These are phyloP conservation scores for Citrus medica DNA, from an alignment of 345 rosid species.

Conservation along the genomic window DNA sequence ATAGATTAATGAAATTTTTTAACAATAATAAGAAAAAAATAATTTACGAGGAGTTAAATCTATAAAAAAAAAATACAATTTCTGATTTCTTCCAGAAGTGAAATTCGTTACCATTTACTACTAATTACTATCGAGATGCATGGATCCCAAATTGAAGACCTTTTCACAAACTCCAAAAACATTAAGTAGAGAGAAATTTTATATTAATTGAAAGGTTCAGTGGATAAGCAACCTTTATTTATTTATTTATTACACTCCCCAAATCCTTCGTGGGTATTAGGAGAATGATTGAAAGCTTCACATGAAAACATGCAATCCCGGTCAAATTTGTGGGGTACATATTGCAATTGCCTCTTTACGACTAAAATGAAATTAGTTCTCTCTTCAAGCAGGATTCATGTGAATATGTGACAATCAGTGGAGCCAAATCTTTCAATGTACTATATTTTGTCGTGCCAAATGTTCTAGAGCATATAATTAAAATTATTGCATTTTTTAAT, in stretches of 20 bases:
- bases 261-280: not conserved
- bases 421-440: not conserved
- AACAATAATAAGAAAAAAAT: too few relatives aligned
- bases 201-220: not conserved
- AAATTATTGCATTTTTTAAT: not conserved
- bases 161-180: not conserved
- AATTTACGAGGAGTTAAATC: too few relatives aligned
- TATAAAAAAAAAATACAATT: not conserved
- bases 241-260: not conserved
- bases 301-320: not conserved
- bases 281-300: constrained; percentile 9
- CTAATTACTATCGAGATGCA: not conserved
- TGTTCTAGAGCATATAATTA: too few relatives aligned
- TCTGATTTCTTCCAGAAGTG: not conserved
- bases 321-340: constrained; percentile 11
- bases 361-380: not conserved
- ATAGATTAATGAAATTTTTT: too few relatives aligned
- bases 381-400: not conserved
- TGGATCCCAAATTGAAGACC: not conserved
- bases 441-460: not conserved
- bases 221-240: not conserved
- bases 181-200: not conserved
- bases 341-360: not conserved
- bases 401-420: not conserved
- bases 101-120: constrained; percentile 1